Evolutionary conservation across 805 yeast species (phyloP).

Genomic region (Barnettozyma salicaria): DNA sequence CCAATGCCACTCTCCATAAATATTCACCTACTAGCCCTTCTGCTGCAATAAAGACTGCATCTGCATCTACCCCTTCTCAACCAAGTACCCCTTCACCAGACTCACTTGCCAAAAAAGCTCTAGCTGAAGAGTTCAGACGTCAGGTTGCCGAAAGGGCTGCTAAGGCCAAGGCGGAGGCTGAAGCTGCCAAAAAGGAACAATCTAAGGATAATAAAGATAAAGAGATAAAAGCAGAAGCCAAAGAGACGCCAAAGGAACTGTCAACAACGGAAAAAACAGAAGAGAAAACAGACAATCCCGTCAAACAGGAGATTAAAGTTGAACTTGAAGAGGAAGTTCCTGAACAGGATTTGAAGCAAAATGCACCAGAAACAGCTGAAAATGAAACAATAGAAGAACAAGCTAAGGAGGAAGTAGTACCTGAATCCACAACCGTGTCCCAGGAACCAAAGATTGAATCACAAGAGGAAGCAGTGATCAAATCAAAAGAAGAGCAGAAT

Average conservation of each 20-base stretch:
- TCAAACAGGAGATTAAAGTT: conserved; percentile 7
- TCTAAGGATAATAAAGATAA: conserved; percentile 10
- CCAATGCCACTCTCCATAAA: conserved; percentile 13
- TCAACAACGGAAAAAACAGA: conserved; percentile 10
- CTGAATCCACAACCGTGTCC: conserved; percentile 11
- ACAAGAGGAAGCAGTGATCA: conserved; percentile 10
- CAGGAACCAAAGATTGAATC: conserved; percentile 23
- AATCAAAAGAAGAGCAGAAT: conserved; percentile 4
- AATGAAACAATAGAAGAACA: conserved; percentile 19
- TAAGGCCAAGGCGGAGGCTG: conserved; percentile 19
- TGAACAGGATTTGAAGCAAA: too few species aligned
- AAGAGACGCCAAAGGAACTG: conserved; percentile 1
- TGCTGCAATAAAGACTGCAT: conserved; percentile 12
- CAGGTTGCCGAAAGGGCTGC: conserved; percentile 20
- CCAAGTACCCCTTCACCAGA: conserved; percentile 12
- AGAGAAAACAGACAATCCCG: conserved; percentile 23
- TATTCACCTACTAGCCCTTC: conserved; percentile 17
- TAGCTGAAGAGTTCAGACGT: conserved; percentile 13
- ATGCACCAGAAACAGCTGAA: too few species aligned
- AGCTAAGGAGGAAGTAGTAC: conserved; percentile 19
- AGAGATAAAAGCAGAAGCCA: conserved; percentile 1
- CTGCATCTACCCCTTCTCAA: conserved; percentile 11
- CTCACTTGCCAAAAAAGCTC: conserved; percentile 1
- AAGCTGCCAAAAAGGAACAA: conserved; percentile 17
- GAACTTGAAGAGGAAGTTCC: conserved; percentile 24